Conservation (phyloP, 352 stramenopile species). For the Globisporangium cystogenes region DNA sequence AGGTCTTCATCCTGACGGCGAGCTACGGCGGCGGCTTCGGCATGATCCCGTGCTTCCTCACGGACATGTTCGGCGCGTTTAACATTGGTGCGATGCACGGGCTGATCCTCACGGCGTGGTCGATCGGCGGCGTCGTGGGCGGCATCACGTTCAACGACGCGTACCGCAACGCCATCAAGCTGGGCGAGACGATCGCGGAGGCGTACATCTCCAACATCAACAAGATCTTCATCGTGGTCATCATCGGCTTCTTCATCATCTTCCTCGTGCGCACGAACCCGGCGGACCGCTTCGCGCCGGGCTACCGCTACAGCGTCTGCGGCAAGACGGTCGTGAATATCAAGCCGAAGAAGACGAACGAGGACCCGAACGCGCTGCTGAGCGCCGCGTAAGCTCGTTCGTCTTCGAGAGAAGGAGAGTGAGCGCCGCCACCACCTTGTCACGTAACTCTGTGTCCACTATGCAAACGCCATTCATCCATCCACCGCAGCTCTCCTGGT, state of each 20-base stretch:
- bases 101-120: slow-evolving; percentile 70
- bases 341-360: slow-evolving; percentile 27
- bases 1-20: slow-evolving; percentile 62
- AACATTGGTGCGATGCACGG: slow-evolving; percentile 82
- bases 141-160: slow-evolving; percentile 66
- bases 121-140: slow-evolving; percentile 63
- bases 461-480: too few species aligned
- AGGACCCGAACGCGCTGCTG: too few species aligned
- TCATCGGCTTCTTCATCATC: slow-evolving; percentile 47
- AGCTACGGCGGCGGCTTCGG: slow-evolving; percentile 73
- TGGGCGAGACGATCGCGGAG: slow-evolving; percentile 28
- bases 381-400: too few species aligned
- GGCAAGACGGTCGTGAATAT: slow-evolving; percentile 54
- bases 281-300: slow-evolving; percentile 50
- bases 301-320: slow-evolving; percentile 58
- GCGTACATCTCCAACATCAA: slow-evolving; percentile 63
- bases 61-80: slow-evolving; percentile 79
- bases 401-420: too few species aligned
- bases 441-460: too few species aligned
- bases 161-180: slow-evolving; percentile 34
- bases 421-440: too few species aligned
- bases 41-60: slow-evolving; percentile 68
- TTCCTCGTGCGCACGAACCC: slow-evolving; percentile 67
- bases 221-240: slow-evolving; percentile 54
- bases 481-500: too few species aligned